A percentile compares a stretch with the other conserved stretches of the same genome.
Conservation (phyloP, 2,329 filamentous ascomycete species). For the Xenoacremonium recifei region DNA sequence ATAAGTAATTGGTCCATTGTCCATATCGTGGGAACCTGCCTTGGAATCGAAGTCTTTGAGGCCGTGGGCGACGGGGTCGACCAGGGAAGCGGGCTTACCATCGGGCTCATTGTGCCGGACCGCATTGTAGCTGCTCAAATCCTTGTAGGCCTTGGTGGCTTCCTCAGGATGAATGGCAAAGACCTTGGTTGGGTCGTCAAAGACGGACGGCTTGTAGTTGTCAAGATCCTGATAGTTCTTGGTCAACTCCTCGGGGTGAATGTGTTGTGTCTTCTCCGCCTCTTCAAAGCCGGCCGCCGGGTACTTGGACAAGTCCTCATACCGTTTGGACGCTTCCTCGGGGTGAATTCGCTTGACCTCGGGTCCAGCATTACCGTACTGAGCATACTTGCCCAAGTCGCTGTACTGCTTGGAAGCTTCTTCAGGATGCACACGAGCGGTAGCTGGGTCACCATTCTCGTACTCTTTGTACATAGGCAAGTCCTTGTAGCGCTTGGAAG, state of each 20-base stretch:
- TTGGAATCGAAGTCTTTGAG: slow-evolving; percentile 39
- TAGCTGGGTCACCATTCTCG: slow-evolving; percentile 24
- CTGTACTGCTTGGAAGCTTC: slow-evolving; percentile 37
- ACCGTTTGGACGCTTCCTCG: slow-evolving; percentile 32
- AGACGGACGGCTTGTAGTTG: slow-evolving; percentile 34
- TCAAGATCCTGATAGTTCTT: slow-evolving; percentile 42
- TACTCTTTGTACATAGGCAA: slow-evolving; percentile 22
- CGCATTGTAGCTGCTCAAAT: slow-evolving; percentile 39
- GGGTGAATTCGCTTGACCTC: slow-evolving; percentile 23
- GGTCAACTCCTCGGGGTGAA: slow-evolving; percentile 38
- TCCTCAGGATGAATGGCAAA: slow-evolving; percentile 34
- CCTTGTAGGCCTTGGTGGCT: slow-evolving; percentile 37
- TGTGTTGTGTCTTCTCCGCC: slow-evolving; percentile 19
- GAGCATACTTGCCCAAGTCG: slow-evolving; percentile 34
- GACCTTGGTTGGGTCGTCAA: slow-evolving; percentile 25
- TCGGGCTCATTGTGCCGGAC: slow-evolving; percentile 36
- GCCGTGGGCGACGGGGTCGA: slow-evolving; percentile 33
- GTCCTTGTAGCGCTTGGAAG: slow-evolving; percentile 31
- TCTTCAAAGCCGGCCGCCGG: slow-evolving; percentile 30
- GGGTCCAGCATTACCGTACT: slow-evolving; percentile 24
- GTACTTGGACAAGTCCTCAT: slow-evolving; percentile 33
- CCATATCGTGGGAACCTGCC: slow-evolving; percentile 22
- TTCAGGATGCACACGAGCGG: slow-evolving; percentile 28
- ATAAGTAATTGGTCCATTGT: slow-evolving; percentile 26
- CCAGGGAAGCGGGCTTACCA: slow-evolving; percentile 24